Evolutionary conservation across 305 asterid species (phyloP).

Genomic region (Solanum hybrid): DNA sequence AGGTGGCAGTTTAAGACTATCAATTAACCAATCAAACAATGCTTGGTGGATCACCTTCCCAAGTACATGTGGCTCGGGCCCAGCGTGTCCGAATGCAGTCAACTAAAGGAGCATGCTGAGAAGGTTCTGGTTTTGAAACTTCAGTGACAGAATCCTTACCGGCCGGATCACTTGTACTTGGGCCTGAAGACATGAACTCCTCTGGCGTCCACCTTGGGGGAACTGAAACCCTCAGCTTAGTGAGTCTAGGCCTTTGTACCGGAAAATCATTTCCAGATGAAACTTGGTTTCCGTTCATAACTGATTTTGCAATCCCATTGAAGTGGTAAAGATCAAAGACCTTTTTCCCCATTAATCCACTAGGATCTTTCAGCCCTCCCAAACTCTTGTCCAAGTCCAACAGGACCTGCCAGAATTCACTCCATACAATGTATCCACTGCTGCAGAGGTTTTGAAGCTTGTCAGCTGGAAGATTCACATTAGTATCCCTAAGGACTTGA

Average conservation of each 20-base stretch:
- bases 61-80: constrained; percentile 71
- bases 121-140: constrained; percentile 49
- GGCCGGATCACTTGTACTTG: constrained; percentile 24
- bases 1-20: neutral
- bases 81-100: constrained; percentile 90
- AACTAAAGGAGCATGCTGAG: constrained; percentile 86
- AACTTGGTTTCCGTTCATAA: constrained; percentile 32
- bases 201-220: constrained; percentile 97
- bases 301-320: constrained; percentile 84
- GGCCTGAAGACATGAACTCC: constrained; percentile 63
- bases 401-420: constrained; percentile 84
- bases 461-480: constrained; percentile 52
- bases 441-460: constrained; percentile 58
- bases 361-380: constrained; percentile 85
- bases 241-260: constrained; percentile 69
- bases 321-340: constrained; percentile 86
- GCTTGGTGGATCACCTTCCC: constrained; percentile 97
- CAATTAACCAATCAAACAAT: constrained; percentile 41
- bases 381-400: constrained; percentile 64
- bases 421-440: constrained; percentile 84
- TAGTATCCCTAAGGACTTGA: constrained; percentile 57
- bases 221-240: constrained; percentile 73
- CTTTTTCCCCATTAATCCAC: constrained; percentile 72
- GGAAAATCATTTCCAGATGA: constrained; percentile 39
- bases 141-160: constrained; percentile 26